Conservation (phyloP, 2,329 filamentous ascomycete species). For the Cladosporium sp. region DNA sequence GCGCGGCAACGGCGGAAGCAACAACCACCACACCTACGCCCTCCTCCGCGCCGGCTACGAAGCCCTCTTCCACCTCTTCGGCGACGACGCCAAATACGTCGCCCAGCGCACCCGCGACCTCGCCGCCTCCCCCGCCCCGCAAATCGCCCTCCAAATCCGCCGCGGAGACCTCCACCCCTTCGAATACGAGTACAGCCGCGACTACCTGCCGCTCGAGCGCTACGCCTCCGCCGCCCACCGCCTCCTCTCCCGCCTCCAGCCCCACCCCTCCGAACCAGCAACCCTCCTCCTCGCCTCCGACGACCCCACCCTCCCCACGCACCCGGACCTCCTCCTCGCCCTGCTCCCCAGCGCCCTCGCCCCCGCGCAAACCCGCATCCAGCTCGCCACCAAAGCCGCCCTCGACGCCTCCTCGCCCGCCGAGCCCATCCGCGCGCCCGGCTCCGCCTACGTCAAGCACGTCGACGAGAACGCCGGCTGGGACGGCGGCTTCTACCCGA, state of each 20-base stretch:
- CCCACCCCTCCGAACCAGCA: neutral
- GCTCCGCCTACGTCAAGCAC: slow-evolving; percentile 55
- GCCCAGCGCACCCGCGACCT: slow-evolving; percentile 49
- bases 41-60: slow-evolving; percentile 66
- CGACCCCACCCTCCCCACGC: slow-evolving; percentile 67
- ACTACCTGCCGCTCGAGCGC: slow-evolving; percentile 68
- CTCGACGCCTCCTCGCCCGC: slow-evolving; percentile 34
- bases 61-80: slow-evolving; percentile 63
- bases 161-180: slow-evolving; percentile 72
- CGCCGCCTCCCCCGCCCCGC: too few relatives aligned
- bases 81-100: slow-evolving; percentile 62
- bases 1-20: slow-evolving; percentile 29
- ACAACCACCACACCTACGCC: slow-evolving; percentile 53
- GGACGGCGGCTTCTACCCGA: slow-evolving; percentile 80
- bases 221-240: slow-evolving; percentile 58
- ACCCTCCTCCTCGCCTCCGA: slow-evolving; percentile 67
- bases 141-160: slow-evolving; percentile 71
- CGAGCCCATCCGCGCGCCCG: slow-evolving; percentile 32
- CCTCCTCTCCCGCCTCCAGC: slow-evolving; percentile 32
- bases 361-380: slow-evolving; percentile 69
- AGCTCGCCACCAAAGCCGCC: slow-evolving; percentile 60
- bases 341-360: slow-evolving; percentile 26
- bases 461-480: slow-evolving; percentile 73
- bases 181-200: slow-evolving; percentile 68
- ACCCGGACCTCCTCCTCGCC: slow-evolving; percentile 53